Percentiles rank a stretch among this genome's conserved stretches.
Conservation (phyloP, 352 stramenopile species). For the Phytophthora sp. region DNA sequence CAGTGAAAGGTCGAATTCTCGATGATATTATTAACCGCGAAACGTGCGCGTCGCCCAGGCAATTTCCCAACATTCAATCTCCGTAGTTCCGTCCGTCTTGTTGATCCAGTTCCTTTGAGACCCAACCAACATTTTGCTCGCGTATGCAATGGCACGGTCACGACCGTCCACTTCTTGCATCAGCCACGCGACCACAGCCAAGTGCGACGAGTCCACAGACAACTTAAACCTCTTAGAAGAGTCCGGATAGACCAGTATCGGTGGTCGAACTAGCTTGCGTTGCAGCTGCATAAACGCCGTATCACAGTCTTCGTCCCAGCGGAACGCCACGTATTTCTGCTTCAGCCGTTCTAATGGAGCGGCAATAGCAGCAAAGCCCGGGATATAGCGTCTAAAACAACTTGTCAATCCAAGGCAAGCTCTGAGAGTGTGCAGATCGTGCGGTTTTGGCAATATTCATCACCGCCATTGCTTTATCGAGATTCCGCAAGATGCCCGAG, state of each 20-base stretch:
- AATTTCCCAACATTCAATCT: slow-evolving; percentile 5
- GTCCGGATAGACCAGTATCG: no score
- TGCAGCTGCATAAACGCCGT: background rate
- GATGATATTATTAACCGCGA: background rate
- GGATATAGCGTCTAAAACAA: slow-evolving; percentile 11
- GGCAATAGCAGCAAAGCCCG: background rate
- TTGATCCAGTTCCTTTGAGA: background rate
- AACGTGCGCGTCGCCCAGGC: background rate
- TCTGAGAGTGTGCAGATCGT: background rate
- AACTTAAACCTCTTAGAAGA: no score
- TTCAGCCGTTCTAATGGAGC: slow-evolving; percentile 6
- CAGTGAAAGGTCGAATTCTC: background rate
- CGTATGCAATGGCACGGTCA: no score
- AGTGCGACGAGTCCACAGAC: no score
- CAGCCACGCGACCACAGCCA: no score
- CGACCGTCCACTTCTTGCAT: no score
- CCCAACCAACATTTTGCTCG: background rate
- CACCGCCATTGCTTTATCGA: background rate
- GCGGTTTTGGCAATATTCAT: slow-evolving; percentile 1
- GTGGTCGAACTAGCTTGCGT: background rate
- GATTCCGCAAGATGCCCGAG: background rate
- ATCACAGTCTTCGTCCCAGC: background rate
- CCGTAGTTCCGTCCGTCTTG: background rate
- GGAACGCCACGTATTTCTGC: slow-evolving; percentile 5
- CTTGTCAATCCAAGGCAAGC: background rate